Evolutionary conservation across 352 stramenopile species (phyloP).

Genomic region (Globisporangium paroecandrum): DNA sequence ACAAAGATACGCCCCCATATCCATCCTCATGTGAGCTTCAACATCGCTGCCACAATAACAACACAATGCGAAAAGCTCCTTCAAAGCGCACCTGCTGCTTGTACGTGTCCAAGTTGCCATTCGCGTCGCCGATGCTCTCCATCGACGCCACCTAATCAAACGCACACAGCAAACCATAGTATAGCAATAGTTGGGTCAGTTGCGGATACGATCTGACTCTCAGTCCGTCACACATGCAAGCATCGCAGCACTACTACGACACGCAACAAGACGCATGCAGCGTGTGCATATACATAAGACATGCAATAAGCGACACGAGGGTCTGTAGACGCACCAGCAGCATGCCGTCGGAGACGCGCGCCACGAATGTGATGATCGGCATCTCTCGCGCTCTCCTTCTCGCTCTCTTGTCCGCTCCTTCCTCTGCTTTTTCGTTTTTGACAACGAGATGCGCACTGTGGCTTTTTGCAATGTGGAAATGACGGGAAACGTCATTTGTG

Average conservation of each 20-base stretch:
- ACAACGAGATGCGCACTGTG: not conserved
- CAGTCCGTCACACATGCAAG: not conserved
- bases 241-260: not conserved
- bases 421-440: not conserved
- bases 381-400: slow-evolving; percentile 37
- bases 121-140: slow-evolving; percentile 84
- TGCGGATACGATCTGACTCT: not conserved
- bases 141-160: slow-evolving; percentile 87
- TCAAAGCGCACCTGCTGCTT: slow-evolving; percentile 67
- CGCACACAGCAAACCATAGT: not conserved
- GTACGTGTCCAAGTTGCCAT: slow-evolving; percentile 84
- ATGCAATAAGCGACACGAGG: not conserved
- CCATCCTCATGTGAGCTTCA: not conserved
- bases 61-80: not conserved
- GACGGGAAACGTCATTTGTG: not conserved
- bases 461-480: not conserved
- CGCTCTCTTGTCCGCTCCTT: not conserved
- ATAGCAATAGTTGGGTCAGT: not conserved
- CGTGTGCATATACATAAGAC: not conserved
- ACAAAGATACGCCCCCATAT: not conserved
- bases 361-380: slow-evolving; percentile 94
- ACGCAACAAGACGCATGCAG: not conserved
- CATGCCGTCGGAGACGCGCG: slow-evolving; percentile 92
- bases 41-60: not conserved
- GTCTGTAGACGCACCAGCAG: slow-evolving; percentile 60